A percentile compares a stretch with the other conserved stretches of the same genome.
phyloP scores from a whole-genome alignment of 192 early-diverging fungal species.

The Mortierella claussenii region DNA sequence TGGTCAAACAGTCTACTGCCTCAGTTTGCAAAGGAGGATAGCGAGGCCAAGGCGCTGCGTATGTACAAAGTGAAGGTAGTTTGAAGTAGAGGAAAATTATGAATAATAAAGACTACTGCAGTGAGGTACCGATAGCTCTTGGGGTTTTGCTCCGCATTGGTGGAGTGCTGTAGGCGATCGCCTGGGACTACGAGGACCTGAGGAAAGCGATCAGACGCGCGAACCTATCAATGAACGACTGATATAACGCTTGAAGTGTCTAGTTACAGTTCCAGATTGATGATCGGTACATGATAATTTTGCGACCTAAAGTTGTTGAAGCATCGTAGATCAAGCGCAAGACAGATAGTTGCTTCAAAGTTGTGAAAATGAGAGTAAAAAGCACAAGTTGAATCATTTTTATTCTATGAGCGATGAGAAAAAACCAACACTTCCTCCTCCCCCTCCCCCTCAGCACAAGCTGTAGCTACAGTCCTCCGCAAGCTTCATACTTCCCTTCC shows the following conservation, averaged over 20 bases:
- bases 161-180: conserved; percentile 10
- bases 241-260: conserved; percentile 27
- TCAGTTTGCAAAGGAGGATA: conserved; percentile 50
- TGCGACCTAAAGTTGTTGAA: conserved; percentile 38
- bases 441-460: too few species aligned
- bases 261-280: conserved; percentile 47
- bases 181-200: conserved; percentile 53
- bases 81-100: background rate
- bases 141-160: too few species aligned
- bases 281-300: conserved; percentile 45
- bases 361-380: too few species aligned
- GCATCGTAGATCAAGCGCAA: conserved; percentile 44
- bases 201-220: conserved; percentile 48
- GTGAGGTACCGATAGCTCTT: too few species aligned
- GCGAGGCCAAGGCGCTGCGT: conserved; percentile 52
- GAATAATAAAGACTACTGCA: too few species aligned
- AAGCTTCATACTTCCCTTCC: too few species aligned
- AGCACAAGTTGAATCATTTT: background rate
- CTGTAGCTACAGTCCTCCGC: too few species aligned
- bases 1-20: too few species aligned
- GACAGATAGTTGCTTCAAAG: too few species aligned
- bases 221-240: conserved; percentile 39
- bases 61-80: conserved; percentile 47
- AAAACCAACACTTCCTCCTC: too few species aligned
- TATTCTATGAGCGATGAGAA: too few species aligned